Percentiles rank a stretch among this genome's conserved stretches.
phyloP scores from a whole-genome alignment of 805 yeast species.

The Candida sakaeoensis region DNA sequence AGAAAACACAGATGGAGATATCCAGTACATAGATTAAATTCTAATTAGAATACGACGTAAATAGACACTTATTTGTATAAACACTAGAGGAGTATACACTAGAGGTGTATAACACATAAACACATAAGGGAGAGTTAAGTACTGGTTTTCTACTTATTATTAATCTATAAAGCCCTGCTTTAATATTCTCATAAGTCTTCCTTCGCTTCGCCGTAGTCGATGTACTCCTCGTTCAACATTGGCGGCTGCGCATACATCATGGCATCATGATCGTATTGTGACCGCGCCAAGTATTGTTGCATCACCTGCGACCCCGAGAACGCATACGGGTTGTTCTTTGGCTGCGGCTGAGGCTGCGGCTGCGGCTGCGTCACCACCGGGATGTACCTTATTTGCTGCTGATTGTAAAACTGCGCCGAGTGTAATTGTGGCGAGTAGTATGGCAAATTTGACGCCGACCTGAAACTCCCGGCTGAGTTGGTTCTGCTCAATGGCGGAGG shows the following conservation, averaged over 20 bases:
- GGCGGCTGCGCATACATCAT: slow-evolving; percentile 41
- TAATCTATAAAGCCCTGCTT: slow-evolving; percentile 6
- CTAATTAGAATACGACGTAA: too few species aligned
- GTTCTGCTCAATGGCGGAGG: slow-evolving; percentile 11
- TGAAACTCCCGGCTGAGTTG: slow-evolving; percentile 10
- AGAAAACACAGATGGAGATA: too few species aligned
- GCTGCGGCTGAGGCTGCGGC: too few species aligned
- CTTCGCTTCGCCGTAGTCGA: background rate
- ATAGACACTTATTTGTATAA: too few species aligned
- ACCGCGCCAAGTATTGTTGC: slow-evolving; percentile 75
- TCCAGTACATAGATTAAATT: too few species aligned
- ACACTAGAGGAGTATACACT: too few species aligned
- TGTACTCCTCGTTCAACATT: slow-evolving; percentile 15
- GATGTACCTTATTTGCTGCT: slow-evolving; percentile 2
- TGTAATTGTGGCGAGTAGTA: slow-evolving; percentile 5
- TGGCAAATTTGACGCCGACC: slow-evolving; percentile 1
- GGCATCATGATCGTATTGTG: slow-evolving; percentile 51
- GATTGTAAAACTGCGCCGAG: background rate
- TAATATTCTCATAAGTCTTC: background rate
- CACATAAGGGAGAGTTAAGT: background rate
- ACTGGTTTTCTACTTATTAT: background rate
- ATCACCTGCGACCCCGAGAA: slow-evolving; percentile 66
- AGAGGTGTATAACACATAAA: too few species aligned
- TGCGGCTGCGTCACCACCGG: slow-evolving; percentile 2
- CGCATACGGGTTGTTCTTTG: background rate